A percentile compares a stretch with the other conserved stretches of the same genome.
phyloP scores from a whole-genome alignment of 495 filamentous ascomycete species.

The Aspergillus wentii region DNA sequence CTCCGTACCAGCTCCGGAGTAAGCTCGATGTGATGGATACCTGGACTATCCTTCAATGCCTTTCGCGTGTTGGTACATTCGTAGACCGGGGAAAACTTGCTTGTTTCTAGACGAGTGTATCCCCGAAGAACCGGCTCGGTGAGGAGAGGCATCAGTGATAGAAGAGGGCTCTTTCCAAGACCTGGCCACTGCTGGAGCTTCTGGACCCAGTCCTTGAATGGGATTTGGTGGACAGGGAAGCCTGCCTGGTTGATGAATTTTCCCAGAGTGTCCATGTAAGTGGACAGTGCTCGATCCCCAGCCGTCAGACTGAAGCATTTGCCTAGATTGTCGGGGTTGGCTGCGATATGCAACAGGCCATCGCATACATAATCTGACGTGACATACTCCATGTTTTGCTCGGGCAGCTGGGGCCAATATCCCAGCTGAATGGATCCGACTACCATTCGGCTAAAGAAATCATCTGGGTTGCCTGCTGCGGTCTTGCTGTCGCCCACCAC shows the following conservation, averaged over 20 bases:
- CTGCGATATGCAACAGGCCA: slow-evolving; percentile 13
- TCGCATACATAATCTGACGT: slow-evolving; percentile 15
- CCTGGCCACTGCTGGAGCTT: background rate
- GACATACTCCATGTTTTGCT: slow-evolving; percentile 11
- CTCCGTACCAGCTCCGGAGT: background rate
- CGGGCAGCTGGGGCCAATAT: slow-evolving; percentile 10
- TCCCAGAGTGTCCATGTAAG: slow-evolving; percentile 5
- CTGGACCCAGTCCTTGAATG: slow-evolving; percentile 11
- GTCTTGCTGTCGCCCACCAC: slow-evolving; percentile 13
- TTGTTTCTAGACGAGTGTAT: slow-evolving; percentile 5
- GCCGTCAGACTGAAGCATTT: slow-evolving; percentile 6
- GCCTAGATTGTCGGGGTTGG: slow-evolving; percentile 5
- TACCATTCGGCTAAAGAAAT: slow-evolving; percentile 19
- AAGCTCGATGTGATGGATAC: slow-evolving; percentile 1
- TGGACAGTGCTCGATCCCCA: slow-evolving; percentile 1
- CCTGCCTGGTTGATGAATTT: slow-evolving; percentile 8
- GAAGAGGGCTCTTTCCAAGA: background rate
- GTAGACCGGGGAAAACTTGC: slow-evolving; percentile 4
- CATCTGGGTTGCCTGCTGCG: slow-evolving; percentile 17
- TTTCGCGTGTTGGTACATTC: background rate
- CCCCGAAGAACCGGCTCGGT: slow-evolving; percentile 6
- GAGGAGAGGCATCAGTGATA: slow-evolving; percentile 8
- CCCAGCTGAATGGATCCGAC: slow-evolving; percentile 12
- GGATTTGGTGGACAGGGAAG: slow-evolving; percentile 2
- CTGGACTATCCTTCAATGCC: slow-evolving; percentile 2